These are phyloP conservation scores for Euphorbia peplus DNA, from an alignment of 345 rosid species.

Conservation along the genomic window DNA sequence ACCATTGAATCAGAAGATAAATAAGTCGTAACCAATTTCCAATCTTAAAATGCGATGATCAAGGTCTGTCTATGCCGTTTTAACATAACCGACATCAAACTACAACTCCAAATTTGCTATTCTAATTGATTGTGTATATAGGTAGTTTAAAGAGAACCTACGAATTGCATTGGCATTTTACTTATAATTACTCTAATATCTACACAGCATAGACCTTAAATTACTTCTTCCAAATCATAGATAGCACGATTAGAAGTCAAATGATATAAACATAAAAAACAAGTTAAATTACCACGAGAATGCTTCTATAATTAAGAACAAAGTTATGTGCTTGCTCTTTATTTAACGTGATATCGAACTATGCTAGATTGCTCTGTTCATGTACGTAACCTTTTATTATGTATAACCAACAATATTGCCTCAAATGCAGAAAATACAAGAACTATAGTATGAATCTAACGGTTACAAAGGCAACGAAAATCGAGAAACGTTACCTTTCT, in stretches of 20 bases:
- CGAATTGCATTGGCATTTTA: background rate
- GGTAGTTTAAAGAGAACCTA: background rate
- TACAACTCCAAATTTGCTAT: background rate
- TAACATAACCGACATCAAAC: background rate
- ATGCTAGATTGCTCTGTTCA: background rate
- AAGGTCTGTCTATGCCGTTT: background rate
- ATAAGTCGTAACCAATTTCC: background rate
- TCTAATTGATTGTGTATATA: background rate
- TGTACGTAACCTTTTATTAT: background rate
- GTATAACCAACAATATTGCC: background rate
- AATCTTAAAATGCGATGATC: background rate
- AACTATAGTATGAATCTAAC: background rate
- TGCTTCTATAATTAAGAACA: background rate
- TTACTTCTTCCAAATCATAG: background rate
- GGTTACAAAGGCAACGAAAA: too few relatives aligned
- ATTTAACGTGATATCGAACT: background rate
- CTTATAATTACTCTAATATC: background rate
- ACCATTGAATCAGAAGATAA: constrained; percentile 1
- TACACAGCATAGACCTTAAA: background rate
- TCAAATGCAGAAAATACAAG: background rate
- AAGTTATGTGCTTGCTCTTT: background rate
- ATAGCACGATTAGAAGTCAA: background rate
- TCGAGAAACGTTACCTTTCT: constrained; percentile 33
- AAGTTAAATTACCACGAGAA: background rate
- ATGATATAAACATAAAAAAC: background rate